Conservation (phyloP, 2,329 filamentous ascomycete species). For the Zelopaecilomyces penicillatus region DNA sequence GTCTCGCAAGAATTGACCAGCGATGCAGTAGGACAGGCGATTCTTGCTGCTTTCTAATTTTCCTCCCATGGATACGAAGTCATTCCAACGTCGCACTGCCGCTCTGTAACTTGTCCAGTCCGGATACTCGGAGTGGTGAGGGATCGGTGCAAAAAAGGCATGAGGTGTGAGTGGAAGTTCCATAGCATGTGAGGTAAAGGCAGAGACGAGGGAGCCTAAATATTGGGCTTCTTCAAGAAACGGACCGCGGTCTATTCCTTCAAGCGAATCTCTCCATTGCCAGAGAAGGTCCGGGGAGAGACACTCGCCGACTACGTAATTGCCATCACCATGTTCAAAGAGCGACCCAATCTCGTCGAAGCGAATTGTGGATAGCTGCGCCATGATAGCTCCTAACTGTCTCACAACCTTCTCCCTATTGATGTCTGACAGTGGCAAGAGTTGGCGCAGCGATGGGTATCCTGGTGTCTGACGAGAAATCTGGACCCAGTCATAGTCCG, state of each 20-base stretch:
- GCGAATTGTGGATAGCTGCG: conserved; percentile 4
- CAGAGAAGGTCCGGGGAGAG: conserved; percentile 11
- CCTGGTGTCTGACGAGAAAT: conserved; percentile 8
- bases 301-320: conserved; percentile 10
- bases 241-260: conserved; percentile 14
- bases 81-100: conserved; percentile 8
- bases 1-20: conserved; percentile 12
- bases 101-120: conserved; percentile 9
- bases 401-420: conserved; percentile 8
- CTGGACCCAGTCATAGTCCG: conserved; percentile 11
- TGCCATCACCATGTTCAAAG: conserved; percentile 6
- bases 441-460: conserved; percentile 5
- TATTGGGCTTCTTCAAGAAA: conserved; percentile 15
- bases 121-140: conserved; percentile 12
- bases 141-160: conserved; percentile 18
- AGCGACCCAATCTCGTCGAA: conserved; percentile 13
- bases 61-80: conserved; percentile 11
- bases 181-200: conserved; percentile 12
- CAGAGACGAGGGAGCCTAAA: conserved; percentile 14
- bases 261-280: conserved; percentile 11
- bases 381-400: conserved; percentile 8
- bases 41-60: conserved; percentile 18
- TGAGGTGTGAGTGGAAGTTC: conserved; percentile 15
- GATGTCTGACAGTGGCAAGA: conserved; percentile 7
- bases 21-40: conserved; percentile 13